A percentile compares a stretch with the other conserved stretches of the same genome.
Evolutionary conservation across 495 filamentous ascomycete species (phyloP).

Genomic region (Apiosordaria backusii): DNA sequence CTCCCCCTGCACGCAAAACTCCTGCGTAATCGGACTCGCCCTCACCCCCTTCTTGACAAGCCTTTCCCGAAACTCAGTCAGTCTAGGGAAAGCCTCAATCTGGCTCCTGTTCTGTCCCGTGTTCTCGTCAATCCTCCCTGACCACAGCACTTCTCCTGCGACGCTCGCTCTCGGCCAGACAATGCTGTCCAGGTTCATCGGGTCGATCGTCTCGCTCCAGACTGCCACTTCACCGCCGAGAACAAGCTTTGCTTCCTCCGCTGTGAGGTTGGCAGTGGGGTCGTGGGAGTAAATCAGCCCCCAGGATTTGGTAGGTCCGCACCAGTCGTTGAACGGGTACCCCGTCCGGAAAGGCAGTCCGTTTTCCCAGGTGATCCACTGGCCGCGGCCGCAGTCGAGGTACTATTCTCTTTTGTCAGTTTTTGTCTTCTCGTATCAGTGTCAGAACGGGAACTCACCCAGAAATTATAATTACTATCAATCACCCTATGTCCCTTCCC

Average conservation of each 20-base stretch:
- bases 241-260: conserved; percentile 56
- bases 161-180: conserved; percentile 73
- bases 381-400: conserved; percentile 74
- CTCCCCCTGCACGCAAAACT: conserved; percentile 48
- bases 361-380: conserved; percentile 66
- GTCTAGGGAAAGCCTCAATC: conserved; percentile 57
- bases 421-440: background rate
- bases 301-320: conserved; percentile 70
- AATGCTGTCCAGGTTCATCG: conserved; percentile 62
- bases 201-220: conserved; percentile 76
- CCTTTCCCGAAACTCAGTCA: conserved; percentile 69
- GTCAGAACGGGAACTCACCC: conserved; percentile 44
- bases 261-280: conserved; percentile 58
- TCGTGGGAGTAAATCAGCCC: conserved; percentile 73
- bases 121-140: conserved; percentile 54
- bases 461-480: conserved; percentile 70
- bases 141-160: conserved; percentile 75
- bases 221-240: conserved; percentile 73
- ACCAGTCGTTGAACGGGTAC: conserved; percentile 76
- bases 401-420: conserved; percentile 45
- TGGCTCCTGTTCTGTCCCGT: conserved; percentile 61
- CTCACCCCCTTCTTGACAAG: conserved; percentile 60
- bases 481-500: conserved; percentile 63
- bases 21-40: conserved; percentile 55
- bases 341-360: conserved; percentile 40